Evolutionary conservation across 2,329 filamentous ascomycete genomes (phyloP).

Genomic region (Teratosphaeria destructans): DNA sequence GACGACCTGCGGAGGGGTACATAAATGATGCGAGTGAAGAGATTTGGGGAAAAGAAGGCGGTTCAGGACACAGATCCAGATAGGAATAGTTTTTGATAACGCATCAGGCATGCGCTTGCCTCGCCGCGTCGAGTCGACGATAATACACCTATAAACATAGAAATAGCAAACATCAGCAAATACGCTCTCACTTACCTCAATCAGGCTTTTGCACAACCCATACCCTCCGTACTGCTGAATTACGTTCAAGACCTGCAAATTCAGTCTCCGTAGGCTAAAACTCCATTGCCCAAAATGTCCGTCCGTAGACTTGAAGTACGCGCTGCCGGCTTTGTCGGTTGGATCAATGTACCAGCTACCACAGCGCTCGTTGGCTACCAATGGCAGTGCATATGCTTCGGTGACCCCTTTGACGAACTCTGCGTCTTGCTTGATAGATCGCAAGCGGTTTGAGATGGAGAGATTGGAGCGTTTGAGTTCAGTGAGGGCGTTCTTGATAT

Average conservation of each 20-base stretch:
- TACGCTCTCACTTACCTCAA: not conserved
- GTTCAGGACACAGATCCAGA: slow-evolving; percentile 88
- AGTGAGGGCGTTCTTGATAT: slow-evolving; percentile 58
- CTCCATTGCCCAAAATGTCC: slow-evolving; percentile 86
- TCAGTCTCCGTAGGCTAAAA: slow-evolving; percentile 75
- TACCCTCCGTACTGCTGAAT: slow-evolving; percentile 59
- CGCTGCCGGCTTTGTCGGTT: slow-evolving; percentile 54
- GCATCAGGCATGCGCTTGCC: slow-evolving; percentile 96
- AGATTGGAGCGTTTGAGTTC: slow-evolving; percentile 68
- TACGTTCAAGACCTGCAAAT: slow-evolving; percentile 66
- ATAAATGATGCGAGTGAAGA: slow-evolving; percentile 43
- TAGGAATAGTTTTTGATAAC: slow-evolving; percentile 82
- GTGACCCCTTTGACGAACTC: slow-evolving; percentile 58
- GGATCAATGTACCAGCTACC: slow-evolving; percentile 87
- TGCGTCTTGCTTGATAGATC: slow-evolving; percentile 68
- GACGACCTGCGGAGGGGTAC: slow-evolving; percentile 62
- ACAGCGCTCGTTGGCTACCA: slow-evolving; percentile 89
- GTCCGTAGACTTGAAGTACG: slow-evolving; percentile 97
- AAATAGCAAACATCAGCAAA: not conserved
- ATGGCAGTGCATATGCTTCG: slow-evolving; percentile 42
- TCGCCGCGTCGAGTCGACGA: slow-evolving; percentile 85
- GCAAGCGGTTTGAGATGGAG: slow-evolving; percentile 69
- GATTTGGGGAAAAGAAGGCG: slow-evolving; percentile 58
- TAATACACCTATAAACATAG: slow-evolving; percentile 48
- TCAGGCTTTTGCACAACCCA: slow-evolving; percentile 12